Base-by-base conservation (phyloP, 2,329 filamentous ascomycete genomes). In the Alternaria arborescens region DNA sequence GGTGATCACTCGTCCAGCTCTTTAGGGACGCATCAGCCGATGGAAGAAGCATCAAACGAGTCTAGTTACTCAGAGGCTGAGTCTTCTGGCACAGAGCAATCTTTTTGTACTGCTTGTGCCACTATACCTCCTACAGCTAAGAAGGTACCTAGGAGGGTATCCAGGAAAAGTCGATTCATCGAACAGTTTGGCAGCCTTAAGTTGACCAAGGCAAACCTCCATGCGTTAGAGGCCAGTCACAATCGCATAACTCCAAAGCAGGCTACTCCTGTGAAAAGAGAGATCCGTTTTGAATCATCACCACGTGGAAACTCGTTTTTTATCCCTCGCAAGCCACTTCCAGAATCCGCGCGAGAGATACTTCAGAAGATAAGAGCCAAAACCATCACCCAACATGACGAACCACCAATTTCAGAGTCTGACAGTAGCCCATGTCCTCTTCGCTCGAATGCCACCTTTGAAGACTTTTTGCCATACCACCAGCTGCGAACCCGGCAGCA, bases 401-500 rank as follows among this genome's bases (percentile, higher is more conserved):
- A 12, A 22, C 50, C 24, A 11, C 10, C 22, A 20, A 8, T 16
- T 16, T 4, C 50, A 28, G 28, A 10, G 22, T 36, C 40, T 4
- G 36, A 34, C 8, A 10, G n/a, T 26, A 41, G 50, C 10, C 34
- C 50, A 30, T 30, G n/a, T 18, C 12, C 42, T 5, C 20, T 26
- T 32, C 43, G 38, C 22, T 26, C 28, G 2, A 42, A 24, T 24
- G 54, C 57, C 10, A 24, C 11, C 20, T 55, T 60, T 22, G 46
- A 48, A 12, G 51, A 51, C n/a, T 42, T 60, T 14, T 20, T 60
- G 32, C 43, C 36, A 2, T 22, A 26, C 5, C 30, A 55, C 10
- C 43, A 55, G 5, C 5, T 55, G 11, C 11, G 34, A 30, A 55
- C 57, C 2, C 55, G 57, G 57, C 51, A 60, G 3, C 18, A 50